phyloP scores from a whole-genome alignment of 1,139 yeast genomes.

The Hemisphaericaspora lyxosophila region DNA sequence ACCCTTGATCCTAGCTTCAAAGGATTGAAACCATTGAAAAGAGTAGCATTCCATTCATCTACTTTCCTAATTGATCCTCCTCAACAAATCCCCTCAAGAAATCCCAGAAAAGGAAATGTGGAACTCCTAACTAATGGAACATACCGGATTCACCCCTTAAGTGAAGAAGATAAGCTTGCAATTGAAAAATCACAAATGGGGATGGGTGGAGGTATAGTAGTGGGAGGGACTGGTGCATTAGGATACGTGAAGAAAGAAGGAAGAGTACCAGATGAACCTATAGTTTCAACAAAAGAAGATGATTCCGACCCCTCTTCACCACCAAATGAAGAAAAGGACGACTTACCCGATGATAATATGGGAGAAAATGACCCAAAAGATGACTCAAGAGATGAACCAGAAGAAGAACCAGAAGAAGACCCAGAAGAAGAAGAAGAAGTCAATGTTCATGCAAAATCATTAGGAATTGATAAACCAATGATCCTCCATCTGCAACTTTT shows the following conservation, averaged over 20 bases:
- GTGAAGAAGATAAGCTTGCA: conserved; percentile 56
- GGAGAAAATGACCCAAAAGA: conserved; percentile 12
- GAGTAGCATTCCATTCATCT: conserved; percentile 72
- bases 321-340: conserved; percentile 4
- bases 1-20: conserved; percentile 23
- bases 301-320: conserved; percentile 5
- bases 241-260: conserved; percentile 32
- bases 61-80: conserved; percentile 75
- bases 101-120: conserved; percentile 70
- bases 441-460: conserved; percentile 39
- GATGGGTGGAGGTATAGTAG: conserved; percentile 71
- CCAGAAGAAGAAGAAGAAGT: conserved; percentile 43
- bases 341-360: conserved; percentile 14
- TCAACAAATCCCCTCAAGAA: conserved; percentile 65
- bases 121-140: conserved; percentile 62
- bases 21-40: conserved; percentile 48
- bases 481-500: conserved; percentile 25
- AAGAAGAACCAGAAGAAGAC: conserved; percentile 19
- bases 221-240: conserved; percentile 74
- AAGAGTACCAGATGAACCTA: conserved; percentile 11
- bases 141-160: conserved; percentile 58
- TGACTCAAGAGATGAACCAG: conserved; percentile 13
- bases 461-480: conserved; percentile 52
- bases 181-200: conserved; percentile 48
- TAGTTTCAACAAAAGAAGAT: not conserved